These are phyloP conservation scores for Sindora glabra DNA, from an alignment of 306 rosid genomes.

Conservation along the genomic window DNA sequence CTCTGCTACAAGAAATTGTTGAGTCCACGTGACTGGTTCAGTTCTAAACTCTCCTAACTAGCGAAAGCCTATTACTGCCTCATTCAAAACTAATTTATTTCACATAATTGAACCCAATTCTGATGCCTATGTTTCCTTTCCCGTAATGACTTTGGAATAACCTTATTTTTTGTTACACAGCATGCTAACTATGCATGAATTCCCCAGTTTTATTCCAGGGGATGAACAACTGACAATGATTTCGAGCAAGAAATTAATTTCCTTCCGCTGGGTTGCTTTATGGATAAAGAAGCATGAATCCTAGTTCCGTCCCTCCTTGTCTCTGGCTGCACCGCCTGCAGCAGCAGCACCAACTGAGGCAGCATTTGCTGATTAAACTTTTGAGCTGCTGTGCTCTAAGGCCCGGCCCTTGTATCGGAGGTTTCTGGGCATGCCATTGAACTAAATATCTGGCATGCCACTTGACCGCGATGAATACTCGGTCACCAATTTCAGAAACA, in stretches of 20 bases:
- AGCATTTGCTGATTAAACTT: conserved; percentile 2
- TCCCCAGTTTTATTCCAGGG: conserved; percentile 21
- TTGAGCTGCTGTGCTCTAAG: conserved; percentile 1
- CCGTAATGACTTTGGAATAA: conserved; percentile 14
- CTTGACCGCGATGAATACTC: conserved; percentile 79
- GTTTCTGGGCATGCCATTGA: conserved; percentile 22
- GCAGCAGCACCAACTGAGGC: conserved; percentile 19
- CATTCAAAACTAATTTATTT: conserved; percentile 34
- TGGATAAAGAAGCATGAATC: background rate
- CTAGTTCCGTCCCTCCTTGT: conserved; percentile 5
- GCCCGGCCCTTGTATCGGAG: conserved; percentile 22
- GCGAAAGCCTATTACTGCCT: conserved; percentile 17
- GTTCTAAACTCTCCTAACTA: conserved; percentile 33
- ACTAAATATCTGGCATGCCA: conserved; percentile 55
- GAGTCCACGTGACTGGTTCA: conserved; percentile 30
- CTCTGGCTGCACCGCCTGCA: conserved; percentile 20
- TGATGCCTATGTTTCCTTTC: conserved; percentile 20
- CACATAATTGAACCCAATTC: conserved; percentile 22
- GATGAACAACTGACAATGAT: conserved; percentile 20
- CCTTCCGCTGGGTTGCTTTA: conserved; percentile 17
- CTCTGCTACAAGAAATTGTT: conserved; percentile 22
- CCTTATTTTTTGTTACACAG: conserved; percentile 23
- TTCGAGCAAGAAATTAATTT: conserved; percentile 13
- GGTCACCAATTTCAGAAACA: conserved; percentile 77
- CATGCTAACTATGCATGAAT: conserved; percentile 27